Evolutionary conservation across 108 stramenopile species (phyloP).

Genomic region (Skeletonema potamos): DNA sequence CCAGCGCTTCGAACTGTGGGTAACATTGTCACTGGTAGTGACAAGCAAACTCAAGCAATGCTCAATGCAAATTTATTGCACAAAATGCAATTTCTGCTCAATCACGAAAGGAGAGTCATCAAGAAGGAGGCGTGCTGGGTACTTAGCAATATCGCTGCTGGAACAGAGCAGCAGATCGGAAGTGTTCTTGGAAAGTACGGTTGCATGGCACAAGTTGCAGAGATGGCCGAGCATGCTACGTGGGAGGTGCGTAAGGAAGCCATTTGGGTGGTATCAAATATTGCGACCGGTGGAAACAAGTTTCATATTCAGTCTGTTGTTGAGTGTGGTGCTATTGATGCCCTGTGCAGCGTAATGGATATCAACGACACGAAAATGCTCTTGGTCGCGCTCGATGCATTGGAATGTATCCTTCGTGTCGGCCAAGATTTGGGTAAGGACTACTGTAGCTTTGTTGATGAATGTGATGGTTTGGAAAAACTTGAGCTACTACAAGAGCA

Average conservation of each 20-base stretch:
- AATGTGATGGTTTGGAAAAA: constrained; percentile 73
- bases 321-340: constrained; percentile 63
- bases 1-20: constrained; percentile 92
- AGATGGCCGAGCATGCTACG: constrained; percentile 55
- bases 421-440: constrained; percentile 28
- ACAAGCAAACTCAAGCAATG: constrained; percentile 85
- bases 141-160: constrained; percentile 92
- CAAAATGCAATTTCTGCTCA: constrained; percentile 17
- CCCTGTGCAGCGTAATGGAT: constrained; percentile 70
- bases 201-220: constrained; percentile 50
- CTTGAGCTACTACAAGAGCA: constrained; percentile 87
- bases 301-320: constrained; percentile 60
- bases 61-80: constrained; percentile 69
- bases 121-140: constrained; percentile 93
- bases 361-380: constrained; percentile 60
- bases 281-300: constrained; percentile 66
- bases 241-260: constrained; percentile 95
- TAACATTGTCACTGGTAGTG: constrained; percentile 91
- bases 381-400: constrained; percentile 67
- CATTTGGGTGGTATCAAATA: constrained; percentile 80
- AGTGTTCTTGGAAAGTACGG: constrained; percentile 39
- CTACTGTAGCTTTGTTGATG: constrained; percentile 57
- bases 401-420: constrained; percentile 69
- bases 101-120: constrained; percentile 2
- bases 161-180: constrained; percentile 74